These are phyloP conservation scores for Helicocarpus griseus DNA, from an alignment of 2,329 filamentous ascomycete genomes.

Conservation along the genomic window DNA sequence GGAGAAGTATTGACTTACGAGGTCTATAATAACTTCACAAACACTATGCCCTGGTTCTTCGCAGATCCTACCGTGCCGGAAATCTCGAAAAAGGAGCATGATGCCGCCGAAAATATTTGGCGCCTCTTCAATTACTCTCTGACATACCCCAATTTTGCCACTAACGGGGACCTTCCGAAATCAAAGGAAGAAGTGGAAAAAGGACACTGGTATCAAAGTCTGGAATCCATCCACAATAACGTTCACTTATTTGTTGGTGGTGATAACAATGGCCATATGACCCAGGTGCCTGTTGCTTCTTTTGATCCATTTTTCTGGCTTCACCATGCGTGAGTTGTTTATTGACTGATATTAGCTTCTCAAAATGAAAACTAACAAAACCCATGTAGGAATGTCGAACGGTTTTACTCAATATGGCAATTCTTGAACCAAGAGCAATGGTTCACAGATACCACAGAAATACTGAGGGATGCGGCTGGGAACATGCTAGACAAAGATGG, in stretches of 20 bases:
- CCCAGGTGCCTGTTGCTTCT: conserved; percentile 58
- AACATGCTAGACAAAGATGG: not conserved
- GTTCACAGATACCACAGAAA: conserved; percentile 1
- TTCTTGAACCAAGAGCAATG: conserved; percentile 1
- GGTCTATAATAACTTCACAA: not conserved
- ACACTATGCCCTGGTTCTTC: not conserved
- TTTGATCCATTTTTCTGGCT: conserved; percentile 74
- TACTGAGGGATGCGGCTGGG: not conserved
- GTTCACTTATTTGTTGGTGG: conserved; percentile 47
- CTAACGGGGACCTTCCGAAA: conserved; percentile 13
- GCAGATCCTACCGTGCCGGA: not conserved
- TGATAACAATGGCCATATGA: conserved; percentile 53
- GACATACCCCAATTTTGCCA: conserved; percentile 9
- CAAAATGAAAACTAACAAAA: not conserved
- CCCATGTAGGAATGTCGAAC: conserved; percentile 1
- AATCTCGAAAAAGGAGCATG: conserved; percentile 8
- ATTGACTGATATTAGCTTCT: not conserved
- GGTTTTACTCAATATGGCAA: conserved; percentile 4
- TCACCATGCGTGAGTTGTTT: conserved; percentile 43
- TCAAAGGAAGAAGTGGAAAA: conserved; percentile 18
- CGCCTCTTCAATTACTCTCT: conserved; percentile 9
- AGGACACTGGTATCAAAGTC: conserved; percentile 12
- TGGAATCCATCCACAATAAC: conserved; percentile 38
- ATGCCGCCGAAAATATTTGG: conserved; percentile 14
- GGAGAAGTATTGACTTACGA: not conserved